Base-by-base conservation (phyloP, 768 basidiomycete genomes). In the Leccinum subtestaceum region DNA sequence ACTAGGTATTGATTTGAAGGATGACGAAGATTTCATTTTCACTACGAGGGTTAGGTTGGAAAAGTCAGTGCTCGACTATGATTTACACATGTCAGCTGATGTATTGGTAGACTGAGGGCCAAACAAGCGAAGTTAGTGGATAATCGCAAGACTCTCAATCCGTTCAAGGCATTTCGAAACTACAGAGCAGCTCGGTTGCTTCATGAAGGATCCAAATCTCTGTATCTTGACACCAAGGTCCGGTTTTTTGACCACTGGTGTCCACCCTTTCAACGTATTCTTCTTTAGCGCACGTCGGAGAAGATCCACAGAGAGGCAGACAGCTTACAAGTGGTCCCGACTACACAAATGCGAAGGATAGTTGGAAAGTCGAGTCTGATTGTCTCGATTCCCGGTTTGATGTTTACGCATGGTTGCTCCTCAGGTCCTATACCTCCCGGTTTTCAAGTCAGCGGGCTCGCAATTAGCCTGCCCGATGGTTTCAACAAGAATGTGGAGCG, bases 211-310 rank as follows among this genome's bases (percentile, higher is more conserved):
- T 43, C 62, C 5, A 46, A 1, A n/a, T 7, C 21, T 13, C 1
- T 60, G n/a, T n/a, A n/a, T n/a, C n/a, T n/a, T n/a, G n/a, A n/a
- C n/a, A n/a, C n/a, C n/a, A n/a, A n/a, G n/a, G n/a, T n/a, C n/a
- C n/a, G n/a, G 21, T 21, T 21, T 6, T 10, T 49, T 17, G 0
- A 12, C 2, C 9, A 19, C 40, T 19, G n/a, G 8, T 2, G 17
- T 19, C 1, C 15, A 17, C 7, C 17, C 3, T 9, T 15, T 9
- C 23, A 10, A 23, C n/a, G 3, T 23, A 31, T 17, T 17, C 17
- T 7, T n/a, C 6, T 25, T n/a, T 13, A 65, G 64, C 15, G 19
- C 0, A 65, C 48, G 4, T 65, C 64, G 0, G 63, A 65, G 49
- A 54, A 5, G 19, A 45, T 45, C 43, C 43, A 45, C 9, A 19